Evolutionary conservation across 2,329 filamentous ascomycete species (phyloP).

Genomic region (Neofusicoccum umdonicola): DNA sequence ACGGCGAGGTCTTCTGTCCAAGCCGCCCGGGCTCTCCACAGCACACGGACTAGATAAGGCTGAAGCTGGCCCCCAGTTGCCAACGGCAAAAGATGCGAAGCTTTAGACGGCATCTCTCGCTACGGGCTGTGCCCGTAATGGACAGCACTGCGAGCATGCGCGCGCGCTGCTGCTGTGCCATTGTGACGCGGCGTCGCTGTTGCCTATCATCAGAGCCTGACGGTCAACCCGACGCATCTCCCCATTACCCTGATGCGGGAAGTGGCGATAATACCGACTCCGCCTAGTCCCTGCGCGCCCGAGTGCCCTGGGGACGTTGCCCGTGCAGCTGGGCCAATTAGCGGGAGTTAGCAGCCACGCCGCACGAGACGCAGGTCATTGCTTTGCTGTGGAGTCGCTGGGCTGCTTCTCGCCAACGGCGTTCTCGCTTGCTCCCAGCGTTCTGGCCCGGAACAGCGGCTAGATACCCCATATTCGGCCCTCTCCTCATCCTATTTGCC

Average conservation of each 20-base stretch:
- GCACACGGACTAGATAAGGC: no score
- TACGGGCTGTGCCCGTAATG: no score
- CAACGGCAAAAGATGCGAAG: no score
- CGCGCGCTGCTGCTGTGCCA: neutral
- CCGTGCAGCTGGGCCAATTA: neutral
- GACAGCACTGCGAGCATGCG: no score
- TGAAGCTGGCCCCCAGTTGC: no score
- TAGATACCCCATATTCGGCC: constrained; percentile 11
- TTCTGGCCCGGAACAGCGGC: constrained; percentile 13
- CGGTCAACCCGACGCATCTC: neutral
- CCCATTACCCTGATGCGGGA: neutral
- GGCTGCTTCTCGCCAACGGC: neutral
- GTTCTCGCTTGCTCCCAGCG: neutral
- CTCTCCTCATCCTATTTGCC: neutral
- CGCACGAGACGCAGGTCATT: neutral
- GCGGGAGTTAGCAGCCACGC: neutral
- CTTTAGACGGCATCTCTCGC: no score
- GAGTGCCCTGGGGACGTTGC: neutral
- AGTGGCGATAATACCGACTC: neutral
- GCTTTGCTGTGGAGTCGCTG: neutral
- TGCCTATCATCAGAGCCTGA: constrained; percentile 8
- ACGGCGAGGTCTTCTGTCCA: no score
- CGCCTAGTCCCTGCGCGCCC: neutral
- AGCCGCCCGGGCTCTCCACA: no score
- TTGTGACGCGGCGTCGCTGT: neutral